Base-by-base conservation (phyloP, 169 alveolate species). In the Eimeria falciformis region DNA sequence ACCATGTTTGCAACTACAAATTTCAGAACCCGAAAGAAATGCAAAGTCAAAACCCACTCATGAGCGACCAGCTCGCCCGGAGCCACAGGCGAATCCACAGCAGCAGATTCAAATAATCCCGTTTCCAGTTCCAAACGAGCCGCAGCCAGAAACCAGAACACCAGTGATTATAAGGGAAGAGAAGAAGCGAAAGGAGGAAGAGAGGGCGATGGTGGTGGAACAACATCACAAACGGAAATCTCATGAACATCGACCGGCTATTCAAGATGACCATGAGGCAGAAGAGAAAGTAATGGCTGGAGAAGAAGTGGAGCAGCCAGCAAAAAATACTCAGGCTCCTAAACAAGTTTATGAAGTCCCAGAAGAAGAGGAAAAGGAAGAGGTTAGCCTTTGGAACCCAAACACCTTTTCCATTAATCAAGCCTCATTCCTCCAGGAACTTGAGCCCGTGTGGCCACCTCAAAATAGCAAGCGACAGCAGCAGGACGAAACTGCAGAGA, bases 341-440 rank as follows among this genome's bases (percentile, higher is more conserved):
- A n/a, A n/a, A n/a, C n/a, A 65, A 17, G 12, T 43, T 25, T 43
- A 14, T 17, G 75, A 65, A 65, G 75, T 65, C 5, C 75, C 75
- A 11, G 75, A 65, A n/a, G 75, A 65, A 65, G 75, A 65, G 37
- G 75, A 65, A 43, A 43, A 65, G 12, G 75, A n/a, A 65, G 75
- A 65, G 75, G 75, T 65, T 17, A 25, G 75, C 23, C 71, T 58
- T 12, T 21, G 5, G 12, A 11, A 11, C 46, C 29, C 23, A 65
- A n/a, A 11, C 12, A 2, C 23, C 40, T 25, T 25, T 25, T 65
- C 6, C 29, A 11, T 5, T 21, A 3, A 58, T 58, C 3, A 11
- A 5, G 23, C 23, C 14, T 58, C 17, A 58, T 5, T 11, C 23
- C 6, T n/a, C 40, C 29, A 65, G 75, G 40, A 33, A 5, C 5